These are phyloP conservation scores for Termitomyces sp. DNA, from an alignment of 768 basidiomycete genomes.

Conservation along the genomic window DNA sequence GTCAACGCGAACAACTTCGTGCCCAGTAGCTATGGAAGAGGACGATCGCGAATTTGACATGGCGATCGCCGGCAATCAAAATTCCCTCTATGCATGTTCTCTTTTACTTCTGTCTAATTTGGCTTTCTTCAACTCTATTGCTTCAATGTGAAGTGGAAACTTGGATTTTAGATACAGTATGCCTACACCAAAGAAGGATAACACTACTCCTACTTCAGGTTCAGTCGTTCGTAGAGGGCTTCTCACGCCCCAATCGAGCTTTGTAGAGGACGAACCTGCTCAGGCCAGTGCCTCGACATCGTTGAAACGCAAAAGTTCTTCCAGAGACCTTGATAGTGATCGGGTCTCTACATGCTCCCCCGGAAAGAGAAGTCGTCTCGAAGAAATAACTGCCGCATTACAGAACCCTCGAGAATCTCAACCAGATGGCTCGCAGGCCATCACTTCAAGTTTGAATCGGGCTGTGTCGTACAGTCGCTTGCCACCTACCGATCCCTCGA, in stretches of 20 bases:
- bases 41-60: constrained; percentile 8
- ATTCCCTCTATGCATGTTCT: background rate
- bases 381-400: background rate
- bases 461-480: background rate
- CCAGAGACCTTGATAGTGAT: background rate
- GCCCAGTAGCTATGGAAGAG: background rate
- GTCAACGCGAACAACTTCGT: background rate
- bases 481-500: background rate
- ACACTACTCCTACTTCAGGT: background rate
- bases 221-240: background rate
- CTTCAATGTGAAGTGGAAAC: background rate
- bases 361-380: background rate
- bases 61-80: constrained; percentile 7
- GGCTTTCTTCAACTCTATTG: background rate
- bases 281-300: background rate
- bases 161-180: background rate
- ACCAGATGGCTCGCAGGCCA: too few relatives aligned
- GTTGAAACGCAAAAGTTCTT: background rate
- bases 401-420: background rate
- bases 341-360: background rate
- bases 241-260: background rate
- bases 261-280: background rate
- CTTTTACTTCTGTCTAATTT: background rate
- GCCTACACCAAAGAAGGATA: background rate
- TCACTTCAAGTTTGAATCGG: background rate